phyloP scores from a whole-genome alignment of 169 alveolate genomes.

The Eimeria brunetti region DNA sequence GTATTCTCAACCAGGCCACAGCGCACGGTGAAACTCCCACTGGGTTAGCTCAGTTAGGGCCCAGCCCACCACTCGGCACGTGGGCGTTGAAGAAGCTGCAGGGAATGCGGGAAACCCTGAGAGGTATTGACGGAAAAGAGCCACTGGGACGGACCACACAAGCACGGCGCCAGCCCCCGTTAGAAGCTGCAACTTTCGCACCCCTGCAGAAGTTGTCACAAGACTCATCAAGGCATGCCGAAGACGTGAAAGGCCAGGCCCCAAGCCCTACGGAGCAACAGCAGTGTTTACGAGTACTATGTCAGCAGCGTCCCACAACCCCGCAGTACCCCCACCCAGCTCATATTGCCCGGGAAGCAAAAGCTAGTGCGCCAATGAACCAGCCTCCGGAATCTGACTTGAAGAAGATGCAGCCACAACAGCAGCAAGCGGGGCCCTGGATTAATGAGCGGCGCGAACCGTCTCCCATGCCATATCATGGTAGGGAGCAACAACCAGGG shows the following conservation, averaged over 20 bases:
- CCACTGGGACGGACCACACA: constrained; percentile 43
- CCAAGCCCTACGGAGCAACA: constrained; percentile 4
- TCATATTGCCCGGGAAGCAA: not conserved
- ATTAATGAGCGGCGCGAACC: constrained; percentile 3
- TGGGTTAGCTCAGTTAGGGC: constrained; percentile 36
- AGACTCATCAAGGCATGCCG: constrained; percentile 24
- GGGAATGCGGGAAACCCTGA: constrained; percentile 66
- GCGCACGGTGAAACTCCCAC: constrained; percentile 1
- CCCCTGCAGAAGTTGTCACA: constrained; percentile 56
- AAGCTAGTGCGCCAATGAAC: not conserved
- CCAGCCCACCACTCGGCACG: constrained; percentile 44
- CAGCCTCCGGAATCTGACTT: not conserved
- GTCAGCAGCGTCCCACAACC: constrained; percentile 23
- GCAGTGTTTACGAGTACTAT: not conserved
- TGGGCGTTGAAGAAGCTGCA: constrained; percentile 50
- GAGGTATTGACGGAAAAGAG: constrained; percentile 30
- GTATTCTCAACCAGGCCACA: constrained; percentile 50
- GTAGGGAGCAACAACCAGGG: constrained; percentile 1
- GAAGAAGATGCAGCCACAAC: not conserved
- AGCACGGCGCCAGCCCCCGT: constrained; percentile 62
- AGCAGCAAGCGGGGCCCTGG: constrained; percentile 4
- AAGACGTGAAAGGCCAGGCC: not conserved
- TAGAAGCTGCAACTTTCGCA: constrained; percentile 39
- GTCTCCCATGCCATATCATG: not conserved
- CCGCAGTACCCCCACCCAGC: constrained; percentile 54